phyloP scores from a whole-genome alignment of 805 yeast species.

The Babjeviella inositovora region DNA sequence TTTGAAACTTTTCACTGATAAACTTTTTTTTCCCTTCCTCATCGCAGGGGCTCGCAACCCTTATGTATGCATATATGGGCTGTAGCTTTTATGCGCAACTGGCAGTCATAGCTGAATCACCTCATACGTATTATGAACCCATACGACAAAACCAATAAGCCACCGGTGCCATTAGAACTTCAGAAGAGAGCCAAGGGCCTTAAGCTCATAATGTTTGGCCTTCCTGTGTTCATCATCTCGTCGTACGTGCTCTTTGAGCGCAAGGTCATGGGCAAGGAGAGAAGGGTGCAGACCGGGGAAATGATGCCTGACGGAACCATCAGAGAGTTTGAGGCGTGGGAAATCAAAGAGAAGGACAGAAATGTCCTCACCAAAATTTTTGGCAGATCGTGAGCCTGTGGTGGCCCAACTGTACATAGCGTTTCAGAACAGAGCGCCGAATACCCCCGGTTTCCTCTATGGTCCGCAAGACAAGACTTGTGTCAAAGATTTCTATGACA shows the following conservation, averaged over 20 bases:
- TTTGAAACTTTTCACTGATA: not conserved
- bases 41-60: constrained; percentile 16
- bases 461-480: no score
- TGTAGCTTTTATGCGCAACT: no score
- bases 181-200: constrained; percentile 5
- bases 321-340: constrained; percentile 23
- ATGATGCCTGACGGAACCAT: constrained; percentile 24
- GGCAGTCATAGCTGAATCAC: no score
- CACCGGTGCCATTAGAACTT: constrained; percentile 1
- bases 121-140: no score
- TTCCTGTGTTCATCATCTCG: constrained; percentile 10
- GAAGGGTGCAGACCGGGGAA: constrained; percentile 27
- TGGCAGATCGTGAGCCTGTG: no score
- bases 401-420: no score
- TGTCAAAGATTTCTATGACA: no score
- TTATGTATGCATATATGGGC: constrained; percentile 2
- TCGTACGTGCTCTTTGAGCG: constrained; percentile 10
- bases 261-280: constrained; percentile 18
- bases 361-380: no score
- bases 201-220: constrained; percentile 9
- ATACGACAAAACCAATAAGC: not conserved
- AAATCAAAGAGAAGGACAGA: constrained; percentile 16
- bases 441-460: no score
- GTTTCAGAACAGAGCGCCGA: no score
- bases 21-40: constrained; percentile 4